Percentiles rank a stretch among this genome's conserved stretches.
Evolutionary conservation across 2,329 filamentous ascomycete genomes (phyloP).

Genomic region (Seiridium unicorne): DNA sequence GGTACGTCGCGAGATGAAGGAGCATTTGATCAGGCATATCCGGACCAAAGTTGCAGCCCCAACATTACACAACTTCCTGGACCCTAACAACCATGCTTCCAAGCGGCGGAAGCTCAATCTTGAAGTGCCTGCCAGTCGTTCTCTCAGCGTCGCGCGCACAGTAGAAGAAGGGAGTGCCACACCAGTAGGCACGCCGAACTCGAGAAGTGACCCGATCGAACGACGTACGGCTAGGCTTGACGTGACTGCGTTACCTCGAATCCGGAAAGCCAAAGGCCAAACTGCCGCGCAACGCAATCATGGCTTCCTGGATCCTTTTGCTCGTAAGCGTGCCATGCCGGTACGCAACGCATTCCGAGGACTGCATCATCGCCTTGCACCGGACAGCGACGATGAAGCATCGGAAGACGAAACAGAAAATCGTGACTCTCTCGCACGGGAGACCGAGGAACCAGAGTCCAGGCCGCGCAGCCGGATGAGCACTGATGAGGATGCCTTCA

Average conservation of each 20-base stretch:
- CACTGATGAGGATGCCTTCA: slow-evolving; percentile 55
- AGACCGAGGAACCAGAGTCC: slow-evolving; percentile 85
- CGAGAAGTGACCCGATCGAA: slow-evolving; percentile 60
- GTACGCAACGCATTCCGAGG: slow-evolving; percentile 67
- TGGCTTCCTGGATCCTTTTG: slow-evolving; percentile 68
- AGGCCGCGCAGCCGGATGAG: slow-evolving; percentile 74
- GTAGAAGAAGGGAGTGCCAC: slow-evolving; percentile 63
- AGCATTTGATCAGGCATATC: slow-evolving; percentile 86
- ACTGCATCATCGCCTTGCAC: slow-evolving; percentile 75
- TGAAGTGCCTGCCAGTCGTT: slow-evolving; percentile 52
- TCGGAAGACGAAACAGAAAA: slow-evolving; percentile 72
- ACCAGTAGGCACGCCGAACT: slow-evolving; percentile 64
- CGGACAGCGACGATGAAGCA: slow-evolving; percentile 80
- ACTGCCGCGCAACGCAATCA: slow-evolving; percentile 57
- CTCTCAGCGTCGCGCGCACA: slow-evolving; percentile 33
- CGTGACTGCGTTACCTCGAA: slow-evolving; percentile 68
- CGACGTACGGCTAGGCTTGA: slow-evolving; percentile 56
- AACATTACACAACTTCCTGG: slow-evolving; percentile 75
- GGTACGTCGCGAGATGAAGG: slow-evolving; percentile 75
- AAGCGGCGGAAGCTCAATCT: slow-evolving; percentile 80
- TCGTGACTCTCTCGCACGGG: slow-evolving; percentile 59
- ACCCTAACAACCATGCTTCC: slow-evolving; percentile 76
- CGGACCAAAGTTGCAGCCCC: slow-evolving; percentile 84
- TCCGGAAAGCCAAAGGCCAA: slow-evolving; percentile 65
- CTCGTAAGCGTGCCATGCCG: slow-evolving; percentile 58